Conservation (phyloP, 2,329 filamentous ascomycete genomes). For the Pseudopyrenochaeta lycopersici region DNA sequence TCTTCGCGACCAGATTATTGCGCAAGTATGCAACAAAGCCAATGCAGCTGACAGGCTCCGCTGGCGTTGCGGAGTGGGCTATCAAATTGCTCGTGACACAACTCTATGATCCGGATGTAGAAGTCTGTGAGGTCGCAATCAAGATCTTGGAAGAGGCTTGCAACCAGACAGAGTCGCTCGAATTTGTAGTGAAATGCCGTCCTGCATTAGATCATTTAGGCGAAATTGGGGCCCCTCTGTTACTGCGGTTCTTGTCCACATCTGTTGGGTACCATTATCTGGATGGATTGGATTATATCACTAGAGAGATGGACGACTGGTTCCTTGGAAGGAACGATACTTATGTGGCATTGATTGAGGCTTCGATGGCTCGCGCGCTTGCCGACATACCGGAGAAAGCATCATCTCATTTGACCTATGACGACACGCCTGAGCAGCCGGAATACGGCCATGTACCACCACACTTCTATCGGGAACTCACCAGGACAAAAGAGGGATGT, state of each 20-base stretch:
- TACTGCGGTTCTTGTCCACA: constrained; percentile 92
- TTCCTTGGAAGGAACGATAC: constrained; percentile 95
- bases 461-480: constrained; percentile 96
- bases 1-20: constrained; percentile 85
- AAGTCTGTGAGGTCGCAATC: constrained; percentile 94
- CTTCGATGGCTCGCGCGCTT: constrained; percentile 89
- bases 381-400: constrained; percentile 66
- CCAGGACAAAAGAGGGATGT: constrained; percentile 91
- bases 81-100: constrained; percentile 98
- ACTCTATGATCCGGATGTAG: constrained; percentile 94
- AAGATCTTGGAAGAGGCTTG: constrained; percentile 98
- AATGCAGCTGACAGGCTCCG: constrained; percentile 52
- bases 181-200: constrained; percentile 96
- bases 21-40: constrained; percentile 81
- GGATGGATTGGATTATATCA: constrained; percentile 97
- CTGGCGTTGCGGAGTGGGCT: constrained; percentile 89
- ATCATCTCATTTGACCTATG: constrained; percentile 54
- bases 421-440: constrained; percentile 57
- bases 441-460: constrained; percentile 77
- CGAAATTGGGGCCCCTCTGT: constrained; percentile 92
- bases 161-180: constrained; percentile 87
- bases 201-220: constrained; percentile 94
- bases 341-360: constrained; percentile 95
- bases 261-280: constrained; percentile 98
- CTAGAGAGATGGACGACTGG: constrained; percentile 99